Conservation (phyloP, 73 alveolate genomes). For the Paramecium biaurelia region DNA sequence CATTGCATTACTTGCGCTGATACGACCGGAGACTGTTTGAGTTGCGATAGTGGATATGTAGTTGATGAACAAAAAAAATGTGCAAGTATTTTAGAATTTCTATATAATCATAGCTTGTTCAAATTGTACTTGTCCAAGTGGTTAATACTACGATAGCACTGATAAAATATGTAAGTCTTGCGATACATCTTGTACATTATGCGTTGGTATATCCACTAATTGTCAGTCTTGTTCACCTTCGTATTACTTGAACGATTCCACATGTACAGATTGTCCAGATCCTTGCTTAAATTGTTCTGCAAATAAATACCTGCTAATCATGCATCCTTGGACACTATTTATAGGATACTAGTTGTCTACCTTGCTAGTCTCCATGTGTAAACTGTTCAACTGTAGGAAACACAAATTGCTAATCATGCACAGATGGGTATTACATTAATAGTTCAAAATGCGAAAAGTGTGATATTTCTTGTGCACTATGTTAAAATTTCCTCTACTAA, state of each 20-base stretch:
- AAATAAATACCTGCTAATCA: background rate
- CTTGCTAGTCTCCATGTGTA: background rate
- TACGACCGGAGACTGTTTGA: background rate
- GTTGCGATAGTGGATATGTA: background rate
- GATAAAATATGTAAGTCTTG: background rate
- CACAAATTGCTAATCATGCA: background rate
- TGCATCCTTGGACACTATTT: background rate
- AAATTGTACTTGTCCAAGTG: background rate
- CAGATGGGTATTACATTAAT: background rate
- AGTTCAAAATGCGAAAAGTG: background rate
- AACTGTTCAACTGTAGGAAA: background rate
- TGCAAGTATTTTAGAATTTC: background rate
- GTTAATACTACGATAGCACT: background rate
- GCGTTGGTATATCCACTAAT: background rate
- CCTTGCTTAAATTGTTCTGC: background rate
- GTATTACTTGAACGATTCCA: background rate
- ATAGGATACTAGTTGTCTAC: background rate
- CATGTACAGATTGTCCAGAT: background rate
- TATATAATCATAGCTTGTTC: background rate
- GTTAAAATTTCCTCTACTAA: background rate
- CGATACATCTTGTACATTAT: background rate
- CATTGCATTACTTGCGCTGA: background rate
- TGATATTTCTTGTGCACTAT: background rate
- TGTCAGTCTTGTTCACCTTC: background rate
- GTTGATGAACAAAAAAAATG: background rate